These are phyloP conservation scores for Psidium friedrichsthalianum DNA, from an alignment of 345 rosid genomes.

Conservation along the genomic window DNA sequence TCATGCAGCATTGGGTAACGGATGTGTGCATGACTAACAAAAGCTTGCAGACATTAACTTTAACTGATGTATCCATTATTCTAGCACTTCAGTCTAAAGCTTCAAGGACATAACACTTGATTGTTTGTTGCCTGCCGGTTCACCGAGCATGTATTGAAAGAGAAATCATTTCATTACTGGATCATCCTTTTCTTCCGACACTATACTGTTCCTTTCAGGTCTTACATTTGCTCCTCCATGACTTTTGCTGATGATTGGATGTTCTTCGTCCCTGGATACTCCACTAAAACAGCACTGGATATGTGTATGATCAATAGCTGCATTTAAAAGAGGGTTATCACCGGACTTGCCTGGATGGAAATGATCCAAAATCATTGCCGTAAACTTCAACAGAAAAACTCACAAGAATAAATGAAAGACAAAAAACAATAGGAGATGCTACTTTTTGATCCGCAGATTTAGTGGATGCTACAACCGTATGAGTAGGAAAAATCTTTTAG, in stretches of 20 bases:
- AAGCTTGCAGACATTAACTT: not conserved
- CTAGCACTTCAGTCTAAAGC: not conserved
- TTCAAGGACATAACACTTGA: not conserved
- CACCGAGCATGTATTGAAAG: constrained; percentile 93
- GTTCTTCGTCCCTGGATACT: not conserved
- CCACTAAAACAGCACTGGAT: not conserved
- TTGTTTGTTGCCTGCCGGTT: constrained; percentile 22
- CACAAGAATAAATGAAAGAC: not conserved
- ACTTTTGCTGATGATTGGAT: not conserved
- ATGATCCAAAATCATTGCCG: not conserved
- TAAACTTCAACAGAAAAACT: not conserved
- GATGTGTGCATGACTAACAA: not conserved
- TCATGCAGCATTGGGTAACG: not conserved
- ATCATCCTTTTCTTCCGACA: constrained; percentile 95
- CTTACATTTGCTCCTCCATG: not conserved
- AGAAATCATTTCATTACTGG: constrained; percentile 79
- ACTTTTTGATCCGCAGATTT: not conserved
- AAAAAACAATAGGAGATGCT: not conserved
- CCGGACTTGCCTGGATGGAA: not conserved
- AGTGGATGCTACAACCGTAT: not conserved
- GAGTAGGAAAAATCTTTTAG: not conserved
- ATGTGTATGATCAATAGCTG: not conserved
- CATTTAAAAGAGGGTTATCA: not conserved
- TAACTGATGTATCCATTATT: not conserved
- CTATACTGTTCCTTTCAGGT: constrained; percentile 94